Evolutionary conservation across 2,329 filamentous ascomycete genomes (phyloP).

Genomic region (Scleromitrula shiraiana): DNA sequence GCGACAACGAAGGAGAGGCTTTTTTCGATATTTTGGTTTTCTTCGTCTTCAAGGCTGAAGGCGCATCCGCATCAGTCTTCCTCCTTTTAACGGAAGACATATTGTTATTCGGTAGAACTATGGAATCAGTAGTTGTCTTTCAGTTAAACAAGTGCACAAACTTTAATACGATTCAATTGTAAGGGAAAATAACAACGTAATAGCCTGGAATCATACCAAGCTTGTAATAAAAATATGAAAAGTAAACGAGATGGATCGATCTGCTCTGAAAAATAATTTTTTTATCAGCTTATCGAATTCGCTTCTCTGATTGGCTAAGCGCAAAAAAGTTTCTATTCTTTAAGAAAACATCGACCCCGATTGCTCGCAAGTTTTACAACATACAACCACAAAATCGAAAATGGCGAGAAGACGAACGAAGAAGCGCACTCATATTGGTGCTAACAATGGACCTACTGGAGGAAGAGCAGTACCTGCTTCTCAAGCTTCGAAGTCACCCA

Average conservation of each 20-base stretch:
- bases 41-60: slow-evolving; percentile 16
- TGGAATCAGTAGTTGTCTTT: too few species aligned
- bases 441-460: slow-evolving; percentile 41
- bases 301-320: slow-evolving; percentile 21
- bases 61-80: slow-evolving; percentile 23
- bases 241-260: background rate
- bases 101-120: too few species aligned
- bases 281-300: slow-evolving; percentile 29
- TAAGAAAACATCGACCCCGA: slow-evolving; percentile 6
- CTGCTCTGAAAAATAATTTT: slow-evolving; percentile 18
- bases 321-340: slow-evolving; percentile 17
- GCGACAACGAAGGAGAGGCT: slow-evolving; percentile 5
- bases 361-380: slow-evolving; percentile 8
- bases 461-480: slow-evolving; percentile 51
- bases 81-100: slow-evolving; percentile 30
- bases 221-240: slow-evolving; percentile 1
- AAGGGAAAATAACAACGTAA: too few species aligned
- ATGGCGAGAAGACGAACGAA: slow-evolving; percentile 81
- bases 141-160: too few species aligned
- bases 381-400: slow-evolving; percentile 18
- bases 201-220: too few species aligned
- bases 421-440: slow-evolving; percentile 77
- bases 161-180: too few species aligned
- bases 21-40: slow-evolving; percentile 11
- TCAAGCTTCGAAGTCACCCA: slow-evolving; percentile 58